Conservation (phyloP, 352 stramenopile genomes). For the Pythium chondricola region DNA sequence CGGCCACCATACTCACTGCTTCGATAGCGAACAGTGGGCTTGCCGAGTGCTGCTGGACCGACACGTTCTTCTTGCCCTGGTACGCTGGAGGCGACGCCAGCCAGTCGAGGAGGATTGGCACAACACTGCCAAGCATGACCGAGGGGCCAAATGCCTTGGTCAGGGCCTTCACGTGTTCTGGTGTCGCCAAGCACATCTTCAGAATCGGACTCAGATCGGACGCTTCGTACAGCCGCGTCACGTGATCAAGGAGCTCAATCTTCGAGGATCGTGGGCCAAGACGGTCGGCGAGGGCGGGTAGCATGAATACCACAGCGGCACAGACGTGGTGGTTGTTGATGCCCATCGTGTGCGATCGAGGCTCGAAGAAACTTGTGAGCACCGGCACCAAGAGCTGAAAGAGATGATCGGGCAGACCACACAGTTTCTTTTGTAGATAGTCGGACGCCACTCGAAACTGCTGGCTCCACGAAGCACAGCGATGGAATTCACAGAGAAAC, state of each 20-base stretch:
- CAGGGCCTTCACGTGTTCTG: conserved; percentile 35
- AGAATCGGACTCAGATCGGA: conserved; percentile 29
- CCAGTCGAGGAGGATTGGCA: conserved; percentile 69
- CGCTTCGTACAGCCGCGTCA: conserved; percentile 56
- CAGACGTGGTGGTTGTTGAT: conserved; percentile 33
- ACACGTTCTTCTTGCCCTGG: not conserved
- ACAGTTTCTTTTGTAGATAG: conserved; percentile 26
- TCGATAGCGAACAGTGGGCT: conserved; percentile 39
- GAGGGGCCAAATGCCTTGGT: conserved; percentile 29
- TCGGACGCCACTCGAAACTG: conserved; percentile 30
- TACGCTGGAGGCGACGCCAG: conserved; percentile 24
- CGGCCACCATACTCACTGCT: conserved; percentile 32
- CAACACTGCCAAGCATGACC: conserved; percentile 40
- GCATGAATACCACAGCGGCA: conserved; percentile 54
- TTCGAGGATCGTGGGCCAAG: conserved; percentile 27
- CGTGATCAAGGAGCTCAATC: conserved; percentile 32
- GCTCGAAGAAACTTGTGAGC: conserved; percentile 47
- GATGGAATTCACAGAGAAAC: conserved; percentile 40
- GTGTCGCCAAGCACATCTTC: conserved; percentile 38
- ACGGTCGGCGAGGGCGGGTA: conserved; percentile 34
- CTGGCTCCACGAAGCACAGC: conserved; percentile 29
- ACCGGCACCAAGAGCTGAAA: conserved; percentile 50
- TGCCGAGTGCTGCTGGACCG: not conserved
- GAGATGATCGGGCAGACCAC: conserved; percentile 30
- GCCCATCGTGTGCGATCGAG: conserved; percentile 28